Evolutionary conservation across 169 alveolate species (phyloP).

Genomic region (Cryptosporidium meleagridis): DNA sequence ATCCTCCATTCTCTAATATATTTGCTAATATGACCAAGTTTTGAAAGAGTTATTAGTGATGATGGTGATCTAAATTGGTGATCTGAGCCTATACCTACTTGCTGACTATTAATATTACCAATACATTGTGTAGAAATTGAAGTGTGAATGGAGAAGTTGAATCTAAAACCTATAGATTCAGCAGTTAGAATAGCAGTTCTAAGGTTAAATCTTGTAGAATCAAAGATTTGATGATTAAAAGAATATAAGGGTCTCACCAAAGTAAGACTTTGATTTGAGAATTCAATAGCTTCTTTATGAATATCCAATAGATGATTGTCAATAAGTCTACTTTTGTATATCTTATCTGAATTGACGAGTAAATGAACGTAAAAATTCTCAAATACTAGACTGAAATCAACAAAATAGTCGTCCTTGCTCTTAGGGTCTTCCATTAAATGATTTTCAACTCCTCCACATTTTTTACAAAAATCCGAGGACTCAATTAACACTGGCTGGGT

Average conservation of each 20-base stretch:
- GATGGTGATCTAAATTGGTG: neutral
- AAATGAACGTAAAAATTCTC: constrained; percentile 44
- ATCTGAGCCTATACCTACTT: neutral
- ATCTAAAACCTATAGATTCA: constrained; percentile 56
- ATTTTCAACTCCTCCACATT: constrained; percentile 10
- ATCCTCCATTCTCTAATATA: constrained; percentile 26
- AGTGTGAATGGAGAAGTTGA: constrained; percentile 6
- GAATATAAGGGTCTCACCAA: constrained; percentile 51
- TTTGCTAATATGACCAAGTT: neutral
- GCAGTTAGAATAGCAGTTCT: constrained; percentile 62
- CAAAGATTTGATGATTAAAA: constrained; percentile 6
- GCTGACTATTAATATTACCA: neutral
- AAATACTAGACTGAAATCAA: constrained; percentile 5
- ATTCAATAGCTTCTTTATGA: constrained; percentile 49
- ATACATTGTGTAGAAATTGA: constrained; percentile 6
- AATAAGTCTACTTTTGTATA: constrained; percentile 14
- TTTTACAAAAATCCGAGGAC: neutral
- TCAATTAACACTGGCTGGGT: neutral
- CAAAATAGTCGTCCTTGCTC: constrained; percentile 19
- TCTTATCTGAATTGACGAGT: constrained; percentile 11
- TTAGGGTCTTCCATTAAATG: neutral
- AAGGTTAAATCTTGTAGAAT: neutral
- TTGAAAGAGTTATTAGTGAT: neutral
- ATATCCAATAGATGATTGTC: constrained; percentile 15
- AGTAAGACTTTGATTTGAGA: constrained; percentile 59